Base-by-base conservation (phyloP, 2,329 filamentous ascomycete species). In the Penicillium palitans region DNA sequence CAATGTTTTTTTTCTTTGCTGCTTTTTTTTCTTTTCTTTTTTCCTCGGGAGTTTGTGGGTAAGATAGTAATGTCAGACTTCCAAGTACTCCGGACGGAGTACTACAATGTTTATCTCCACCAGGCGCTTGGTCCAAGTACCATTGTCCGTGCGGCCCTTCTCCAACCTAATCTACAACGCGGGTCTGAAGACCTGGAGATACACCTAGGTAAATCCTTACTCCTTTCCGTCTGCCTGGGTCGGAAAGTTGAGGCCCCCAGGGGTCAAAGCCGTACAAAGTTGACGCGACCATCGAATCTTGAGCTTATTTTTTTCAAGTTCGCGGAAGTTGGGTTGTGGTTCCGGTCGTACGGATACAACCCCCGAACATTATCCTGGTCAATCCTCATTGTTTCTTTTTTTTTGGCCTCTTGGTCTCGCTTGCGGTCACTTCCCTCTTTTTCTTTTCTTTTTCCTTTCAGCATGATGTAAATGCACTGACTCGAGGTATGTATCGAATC, bases 271-370 rank as follows among this genome's bases (percentile, higher is more conserved):
- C 9, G 13, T 56, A 35, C 19, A 21, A 21, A 21, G 19, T 21
- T 21, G 37, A 58, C 39, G 41, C 42, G 46, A 63, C 53, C 58
- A 61, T 63, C 46, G 51, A 66, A 66, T 63, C 58, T 66, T 66
- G 63, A 66, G 64, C 60, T 64, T 66, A 63, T 63, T 54, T 21
- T 21, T 21, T 57, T 15, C 58, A 33, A 53, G 49, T 44, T 29
- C 52, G 45, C 55, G 55, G 62, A 46, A 55, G 13, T 24, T 29
- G 15, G 33, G 10, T 27, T 39, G 10, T 33, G 29, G 8, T 42
- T 46, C 44, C 52, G 37, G 55, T 9, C 6, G 41, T 15, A 33
- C 33, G 44, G 33, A 35, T 31, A 21, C 29, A 12, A 40, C 19
- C 25, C n/a, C 47, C 46, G 31, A 33, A 31, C 24, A 48, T 40